Base-by-base conservation (phyloP, 768 basidiomycete species). In the Leucosporidium yakuticum region DNA sequence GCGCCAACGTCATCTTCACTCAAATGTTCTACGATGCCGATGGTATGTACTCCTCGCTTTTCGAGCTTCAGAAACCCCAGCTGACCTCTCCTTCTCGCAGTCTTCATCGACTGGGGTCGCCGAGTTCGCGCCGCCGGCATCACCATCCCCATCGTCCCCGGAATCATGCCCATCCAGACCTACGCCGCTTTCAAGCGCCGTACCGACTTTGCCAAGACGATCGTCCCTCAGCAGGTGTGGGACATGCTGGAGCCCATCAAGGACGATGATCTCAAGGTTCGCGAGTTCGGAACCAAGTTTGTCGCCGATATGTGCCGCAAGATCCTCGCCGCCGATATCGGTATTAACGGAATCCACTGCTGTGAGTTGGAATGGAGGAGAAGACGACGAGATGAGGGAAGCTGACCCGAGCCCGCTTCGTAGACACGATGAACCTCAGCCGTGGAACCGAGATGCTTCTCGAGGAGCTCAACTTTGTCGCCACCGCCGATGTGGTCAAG, bases 91-190 rank as follows among this genome's bases (percentile, higher is more conserved):
- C 20, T 6, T 17, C 64, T 88, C 58, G 84, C 90, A 44, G 77
- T 98, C 74, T 98, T 99, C 81, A 86, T 96, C 75, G 82, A 83
- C 60, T 99, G 96, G 96, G 93, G 90, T 50, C 86, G 85, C 69
- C 71, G 70, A 20, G 60, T 76, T 60, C 83, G 74, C 23, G 73
- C 61, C 29, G 54, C 75, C 89, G 96, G 94, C 32, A 93, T 99
- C 76, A 83, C 79, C 0, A 85, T 93, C 7, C 94, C 96, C 1
- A 86, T 99, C 74, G 88, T 98, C 67, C 92, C 96, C 15, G 92
- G 94, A 15, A 86, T 98, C 63, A 96, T 98, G 93, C 95, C 96
- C 0, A 91, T 99, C 69, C 96, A 98, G 77, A 96, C 90, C 25
- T 95, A 91, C 77, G 85, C 88, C 11, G 94, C 94, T 1, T 98